Percentiles rank a stretch among this genome's conserved stretches.
phyloP scores from a whole-genome alignment of 345 rosid species.

The Brassica nigra region DNA sequence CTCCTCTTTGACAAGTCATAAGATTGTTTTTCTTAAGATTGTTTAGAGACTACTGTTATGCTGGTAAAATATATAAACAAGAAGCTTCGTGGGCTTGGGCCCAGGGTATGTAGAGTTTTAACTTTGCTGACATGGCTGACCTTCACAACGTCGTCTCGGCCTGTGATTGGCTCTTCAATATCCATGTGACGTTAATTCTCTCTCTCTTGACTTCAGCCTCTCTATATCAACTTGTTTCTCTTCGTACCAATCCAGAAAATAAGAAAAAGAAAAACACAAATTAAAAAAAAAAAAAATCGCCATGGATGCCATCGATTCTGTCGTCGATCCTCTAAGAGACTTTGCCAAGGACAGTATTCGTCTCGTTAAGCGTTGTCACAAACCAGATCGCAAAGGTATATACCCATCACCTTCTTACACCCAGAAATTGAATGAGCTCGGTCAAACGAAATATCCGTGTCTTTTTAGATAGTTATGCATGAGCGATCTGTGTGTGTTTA shows the following conservation, averaged over 20 bases:
- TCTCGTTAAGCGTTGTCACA: conserved; percentile 81
- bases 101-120: neutral
- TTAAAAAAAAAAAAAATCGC: neutral
- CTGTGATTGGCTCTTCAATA: conserved; percentile 34
- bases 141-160: neutral
- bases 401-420: neutral
- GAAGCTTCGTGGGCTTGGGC: conserved; percentile 10
- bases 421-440: neutral
- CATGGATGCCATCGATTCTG: conserved; percentile 80
- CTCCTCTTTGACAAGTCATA: no score
- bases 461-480: neutral
- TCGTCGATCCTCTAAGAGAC: conserved; percentile 74
- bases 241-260: neutral
- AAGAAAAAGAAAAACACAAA: neutral
- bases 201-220: neutral
- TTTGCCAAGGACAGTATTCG: conserved; percentile 78
- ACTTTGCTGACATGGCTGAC: conserved; percentile 35
- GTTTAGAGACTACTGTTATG: no score
- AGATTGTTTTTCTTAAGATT: no score
- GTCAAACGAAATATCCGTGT: neutral
- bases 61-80: no score
- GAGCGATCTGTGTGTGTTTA: neutral
- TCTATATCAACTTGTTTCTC: conserved; percentile 14
- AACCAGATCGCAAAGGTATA: conserved; percentile 76
- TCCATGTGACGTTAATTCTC: conserved; percentile 27